Evolutionary conservation across 2,329 filamentous ascomycete genomes (phyloP).

Genomic region (Coniochaeta pulveracea): DNA sequence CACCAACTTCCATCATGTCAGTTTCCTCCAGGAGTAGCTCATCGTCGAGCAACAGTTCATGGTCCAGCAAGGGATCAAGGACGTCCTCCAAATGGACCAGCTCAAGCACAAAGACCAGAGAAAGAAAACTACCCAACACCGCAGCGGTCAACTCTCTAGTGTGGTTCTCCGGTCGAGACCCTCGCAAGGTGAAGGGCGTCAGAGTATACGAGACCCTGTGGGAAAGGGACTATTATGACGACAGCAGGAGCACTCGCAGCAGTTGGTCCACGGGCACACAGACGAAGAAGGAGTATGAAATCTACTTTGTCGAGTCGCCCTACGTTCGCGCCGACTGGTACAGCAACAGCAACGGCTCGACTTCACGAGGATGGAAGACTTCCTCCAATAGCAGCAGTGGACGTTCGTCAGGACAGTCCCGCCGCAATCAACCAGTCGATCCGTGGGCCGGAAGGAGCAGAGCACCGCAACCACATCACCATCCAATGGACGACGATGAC

Average conservation of each 20-base stretch:
- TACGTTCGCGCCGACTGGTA: slow-evolving; percentile 5
- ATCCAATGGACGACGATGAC: slow-evolving; percentile 9
- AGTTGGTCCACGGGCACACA: background rate
- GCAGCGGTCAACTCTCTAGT: slow-evolving; percentile 11
- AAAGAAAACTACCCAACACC: slow-evolving; percentile 10
- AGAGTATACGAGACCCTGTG: slow-evolving; percentile 11
- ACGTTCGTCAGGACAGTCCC: slow-evolving; percentile 6
- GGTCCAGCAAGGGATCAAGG: background rate
- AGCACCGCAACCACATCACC: slow-evolving; percentile 6
- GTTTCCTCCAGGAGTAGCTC: slow-evolving; percentile 1
- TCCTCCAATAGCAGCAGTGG: slow-evolving; percentile 6
- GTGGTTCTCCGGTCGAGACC: slow-evolving; percentile 12
- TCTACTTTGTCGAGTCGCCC: slow-evolving; percentile 1
- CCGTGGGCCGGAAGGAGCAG: slow-evolving; percentile 6
- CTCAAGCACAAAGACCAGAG: slow-evolving; percentile 6
- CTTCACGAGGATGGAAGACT: slow-evolving; percentile 6
- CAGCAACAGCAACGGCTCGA: slow-evolving; percentile 8
- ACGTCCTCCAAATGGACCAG: slow-evolving; percentile 2
- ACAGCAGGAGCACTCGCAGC: slow-evolving; percentile 10
- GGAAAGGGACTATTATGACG: slow-evolving; percentile 11
- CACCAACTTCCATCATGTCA: slow-evolving; percentile 2
- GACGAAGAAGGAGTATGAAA: slow-evolving; percentile 2
- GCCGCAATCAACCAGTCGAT: background rate
- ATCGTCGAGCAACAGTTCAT: background rate
- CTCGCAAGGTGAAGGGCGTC: slow-evolving; percentile 11